A percentile compares a stretch with the other conserved stretches of the same genome.
Evolutionary conservation across 306 rosid genomes (phyloP).

Genomic region (Macrotyloma uniflorum): DNA sequence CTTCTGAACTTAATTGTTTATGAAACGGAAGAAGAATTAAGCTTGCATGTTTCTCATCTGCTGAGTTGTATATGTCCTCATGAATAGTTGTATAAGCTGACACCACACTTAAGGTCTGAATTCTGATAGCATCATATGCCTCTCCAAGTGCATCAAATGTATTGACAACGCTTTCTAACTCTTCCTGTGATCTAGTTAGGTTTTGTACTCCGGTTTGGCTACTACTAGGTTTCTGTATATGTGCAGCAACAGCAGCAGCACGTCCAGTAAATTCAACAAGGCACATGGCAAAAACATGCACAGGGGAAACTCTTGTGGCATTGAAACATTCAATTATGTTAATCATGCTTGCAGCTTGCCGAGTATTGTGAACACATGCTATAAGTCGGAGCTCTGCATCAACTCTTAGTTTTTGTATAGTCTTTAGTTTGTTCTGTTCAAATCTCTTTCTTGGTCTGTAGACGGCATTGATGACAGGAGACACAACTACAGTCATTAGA

Average conservation of each 20-base stretch:
- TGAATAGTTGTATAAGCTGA: constrained; percentile 47
- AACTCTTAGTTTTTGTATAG: constrained; percentile 38
- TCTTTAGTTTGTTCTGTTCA: constrained; percentile 36
- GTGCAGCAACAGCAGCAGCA: constrained; percentile 42
- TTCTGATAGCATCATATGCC: constrained; percentile 32
- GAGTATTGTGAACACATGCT: constrained; percentile 45
- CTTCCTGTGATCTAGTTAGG: constrained; percentile 37
- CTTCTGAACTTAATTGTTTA: constrained; percentile 20
- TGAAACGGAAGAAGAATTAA: constrained; percentile 49
- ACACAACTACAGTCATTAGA: constrained; percentile 41
- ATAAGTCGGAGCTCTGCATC: constrained; percentile 48
- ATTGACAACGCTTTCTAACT: constrained; percentile 31
- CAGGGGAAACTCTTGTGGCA: constrained; percentile 35
- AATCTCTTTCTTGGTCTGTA: constrained; percentile 44
- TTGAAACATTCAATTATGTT: constrained; percentile 38
- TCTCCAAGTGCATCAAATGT: constrained; percentile 32
- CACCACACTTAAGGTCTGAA: constrained; percentile 31
- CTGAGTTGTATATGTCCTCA: constrained; percentile 38
- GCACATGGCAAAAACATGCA: constrained; percentile 41
- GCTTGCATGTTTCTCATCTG: constrained; percentile 34
- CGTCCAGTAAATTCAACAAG: constrained; percentile 47
- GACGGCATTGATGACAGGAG: constrained; percentile 27
- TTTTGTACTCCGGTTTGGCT: constrained; percentile 11
- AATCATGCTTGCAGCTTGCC: constrained; percentile 33
- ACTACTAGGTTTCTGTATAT: not conserved